Conservation (phyloP, 768 basidiomycete species). For the Rhodosporidiobolus sp. region DNA sequence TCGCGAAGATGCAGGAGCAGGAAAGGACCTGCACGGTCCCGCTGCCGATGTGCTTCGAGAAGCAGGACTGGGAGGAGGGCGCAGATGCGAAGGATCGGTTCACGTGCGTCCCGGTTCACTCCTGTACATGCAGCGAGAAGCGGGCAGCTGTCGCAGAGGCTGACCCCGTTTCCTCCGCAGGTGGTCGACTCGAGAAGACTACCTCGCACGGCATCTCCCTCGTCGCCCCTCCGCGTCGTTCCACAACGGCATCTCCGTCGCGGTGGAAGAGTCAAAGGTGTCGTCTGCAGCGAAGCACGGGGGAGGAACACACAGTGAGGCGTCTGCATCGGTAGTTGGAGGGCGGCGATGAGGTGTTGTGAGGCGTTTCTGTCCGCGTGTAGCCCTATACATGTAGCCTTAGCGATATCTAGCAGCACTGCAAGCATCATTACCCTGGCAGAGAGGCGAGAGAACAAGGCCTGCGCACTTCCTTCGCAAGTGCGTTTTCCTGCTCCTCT, state of each 20-base stretch:
- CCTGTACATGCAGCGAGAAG: neutral
- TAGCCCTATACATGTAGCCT: too few species aligned
- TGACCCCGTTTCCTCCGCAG: neutral
- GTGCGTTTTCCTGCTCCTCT: too few species aligned
- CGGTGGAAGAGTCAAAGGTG: conserved; percentile 2
- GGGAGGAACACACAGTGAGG: neutral
- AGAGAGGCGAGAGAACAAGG: too few species aligned
- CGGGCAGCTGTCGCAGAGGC: too few species aligned
- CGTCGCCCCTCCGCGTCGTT: neutral
- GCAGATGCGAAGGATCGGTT: neutral
- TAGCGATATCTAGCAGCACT: too few species aligned
- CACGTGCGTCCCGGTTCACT: conserved; percentile 4
- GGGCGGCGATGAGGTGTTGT: too few species aligned
- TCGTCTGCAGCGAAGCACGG: neutral
- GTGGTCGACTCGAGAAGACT: conserved; percentile 19
- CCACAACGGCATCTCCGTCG: conserved; percentile 5
- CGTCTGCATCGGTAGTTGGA: too few species aligned
- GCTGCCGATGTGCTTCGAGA: conserved; percentile 30
- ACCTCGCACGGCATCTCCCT: conserved; percentile 6
- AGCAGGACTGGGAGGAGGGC: conserved; percentile 24
- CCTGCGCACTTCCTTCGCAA: too few species aligned
- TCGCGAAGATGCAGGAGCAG: neutral
- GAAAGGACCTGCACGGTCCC: neutral
- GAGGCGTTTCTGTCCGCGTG: too few species aligned
- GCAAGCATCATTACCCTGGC: too few species aligned